A percentile compares a stretch with the other conserved stretches of the same genome.
Conservation (phyloP, 225 moss, liverwort and hornwort species). For the Physcomitrium patens region DNA sequence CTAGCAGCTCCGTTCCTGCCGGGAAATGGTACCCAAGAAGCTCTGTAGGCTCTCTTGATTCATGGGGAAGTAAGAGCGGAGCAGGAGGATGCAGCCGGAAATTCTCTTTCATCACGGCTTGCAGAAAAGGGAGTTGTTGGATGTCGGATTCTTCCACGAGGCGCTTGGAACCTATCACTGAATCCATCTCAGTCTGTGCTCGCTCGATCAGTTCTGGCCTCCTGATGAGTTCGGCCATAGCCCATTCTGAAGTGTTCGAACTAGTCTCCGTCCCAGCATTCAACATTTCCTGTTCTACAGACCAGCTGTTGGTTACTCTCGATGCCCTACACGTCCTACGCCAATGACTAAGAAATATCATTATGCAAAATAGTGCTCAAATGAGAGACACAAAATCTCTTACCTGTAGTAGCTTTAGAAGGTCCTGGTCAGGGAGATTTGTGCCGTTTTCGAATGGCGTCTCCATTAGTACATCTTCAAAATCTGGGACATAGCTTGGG, state of each 20-base stretch:
- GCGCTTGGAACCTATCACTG: constrained; percentile 39
- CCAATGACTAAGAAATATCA: not conserved
- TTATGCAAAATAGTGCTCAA: not conserved
- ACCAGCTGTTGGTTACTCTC: not conserved
- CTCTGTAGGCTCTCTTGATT: constrained; percentile 15
- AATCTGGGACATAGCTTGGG: constrained; percentile 25
- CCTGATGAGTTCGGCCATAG: constrained; percentile 56
- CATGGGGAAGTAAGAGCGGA: constrained; percentile 32
- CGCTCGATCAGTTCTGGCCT: constrained; percentile 32
- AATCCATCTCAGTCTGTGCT: constrained; percentile 57
- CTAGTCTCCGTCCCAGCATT: constrained; percentile 59
- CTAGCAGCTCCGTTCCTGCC: constrained; percentile 29
- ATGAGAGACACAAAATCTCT: not conserved
- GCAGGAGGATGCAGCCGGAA: constrained; percentile 47
- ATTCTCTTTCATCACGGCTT: constrained; percentile 49
- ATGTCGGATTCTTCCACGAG: constrained; percentile 50
- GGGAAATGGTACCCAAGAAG: constrained; percentile 40
- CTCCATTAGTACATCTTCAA: constrained; percentile 28
- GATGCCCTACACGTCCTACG: not conserved
- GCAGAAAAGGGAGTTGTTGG: constrained; percentile 38
- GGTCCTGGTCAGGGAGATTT: constrained; percentile 16
- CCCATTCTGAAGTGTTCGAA: constrained; percentile 59
- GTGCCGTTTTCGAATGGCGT: constrained; percentile 25
- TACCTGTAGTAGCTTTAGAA: constrained; percentile 27
- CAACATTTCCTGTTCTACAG: constrained; percentile 52